Conservation (phyloP, 768 basidiomycete genomes). For the Phylloporus sp. region DNA sequence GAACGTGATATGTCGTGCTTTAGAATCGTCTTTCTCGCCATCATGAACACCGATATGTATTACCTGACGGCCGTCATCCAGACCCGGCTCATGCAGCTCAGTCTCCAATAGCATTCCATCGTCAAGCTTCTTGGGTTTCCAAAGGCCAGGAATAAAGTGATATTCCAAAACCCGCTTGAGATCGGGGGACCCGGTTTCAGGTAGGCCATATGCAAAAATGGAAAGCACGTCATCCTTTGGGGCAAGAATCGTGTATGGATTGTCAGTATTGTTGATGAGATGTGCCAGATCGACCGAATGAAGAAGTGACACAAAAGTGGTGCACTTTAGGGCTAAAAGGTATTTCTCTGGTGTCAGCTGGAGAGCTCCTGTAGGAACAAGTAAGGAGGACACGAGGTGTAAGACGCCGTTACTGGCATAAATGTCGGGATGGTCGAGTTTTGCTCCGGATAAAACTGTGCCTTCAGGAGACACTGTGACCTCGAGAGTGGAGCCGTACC, state of each 20-base stretch:
- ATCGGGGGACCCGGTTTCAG: constrained; percentile 60
- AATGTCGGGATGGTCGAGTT: constrained; percentile 71
- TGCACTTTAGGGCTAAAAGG: constrained; percentile 87
- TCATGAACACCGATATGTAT: constrained; percentile 59
- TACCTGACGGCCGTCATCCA: constrained; percentile 67
- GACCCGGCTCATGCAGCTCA: constrained; percentile 63
- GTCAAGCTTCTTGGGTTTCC: constrained; percentile 63
- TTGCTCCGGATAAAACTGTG: constrained; percentile 52
- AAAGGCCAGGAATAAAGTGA: constrained; percentile 85
- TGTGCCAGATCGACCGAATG: constrained; percentile 73
- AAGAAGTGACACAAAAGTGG: constrained; percentile 81
- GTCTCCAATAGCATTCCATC: constrained; percentile 78
- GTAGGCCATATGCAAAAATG: constrained; percentile 49
- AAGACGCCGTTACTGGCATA: constrained; percentile 94
- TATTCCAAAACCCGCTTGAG: constrained; percentile 74
- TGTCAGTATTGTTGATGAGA: constrained; percentile 64
- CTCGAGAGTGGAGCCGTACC: constrained; percentile 62
- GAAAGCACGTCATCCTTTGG: constrained; percentile 81
- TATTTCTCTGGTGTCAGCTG: constrained; percentile 91
- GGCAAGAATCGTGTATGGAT: constrained; percentile 84
- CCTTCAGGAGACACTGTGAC: constrained; percentile 51
- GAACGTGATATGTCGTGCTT: constrained; percentile 62
- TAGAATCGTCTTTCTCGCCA: constrained; percentile 42
- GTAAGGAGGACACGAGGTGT: constrained; percentile 80
- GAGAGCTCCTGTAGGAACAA: constrained; percentile 71